Evolutionary conservation across 352 stramenopile species (phyloP), one percentile per base, ranked within the genome.

Genomic region (Phytophthora palmivora): DNA sequence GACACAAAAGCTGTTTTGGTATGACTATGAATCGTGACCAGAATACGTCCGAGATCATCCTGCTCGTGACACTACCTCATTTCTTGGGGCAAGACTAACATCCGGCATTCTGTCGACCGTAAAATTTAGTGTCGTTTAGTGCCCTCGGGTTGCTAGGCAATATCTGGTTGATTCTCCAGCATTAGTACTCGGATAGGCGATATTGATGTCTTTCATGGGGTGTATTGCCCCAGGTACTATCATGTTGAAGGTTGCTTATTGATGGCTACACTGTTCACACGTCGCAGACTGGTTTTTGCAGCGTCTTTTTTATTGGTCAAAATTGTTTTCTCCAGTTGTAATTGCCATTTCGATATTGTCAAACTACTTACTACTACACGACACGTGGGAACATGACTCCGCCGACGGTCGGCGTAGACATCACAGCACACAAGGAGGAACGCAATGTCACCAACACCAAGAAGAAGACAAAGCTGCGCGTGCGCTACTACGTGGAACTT

Each of bases 401-500:
- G 24, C 39, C 44, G 24, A 50, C 55, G 0, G 77, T 91, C 10
- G 73, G 75, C 26, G 76, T 91, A 38, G 79, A 91, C 58, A 71
- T 89, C 21, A 91, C 79, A 30, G 69, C 68, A 26, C 79, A 91
- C 77, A 88, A 85, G 65, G 79, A 91, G 58, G 77, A 79, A 59
- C 70, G 68, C 24, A 78, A 84, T 42, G 68, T 79, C 49, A 75
- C 79, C 0, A 69, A 90, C 62, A 42, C 63, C 16, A 75, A 67
- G 36, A 75, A 77, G 53, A 79, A 78, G 38, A 65, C 57, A 44
- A 78, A 81, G 46, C 42, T 83, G 34, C 82, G 67, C 38, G 78
- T 85, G 63, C 82, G 82, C 30, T 91, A 89, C 70, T 91, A 91
- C 59, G 79, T 91, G 52, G 82, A 91, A 61, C 41, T 91, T 28